Conservation (phyloP, 2,329 filamentous ascomycete genomes). For the Cytospora leucostoma region DNA sequence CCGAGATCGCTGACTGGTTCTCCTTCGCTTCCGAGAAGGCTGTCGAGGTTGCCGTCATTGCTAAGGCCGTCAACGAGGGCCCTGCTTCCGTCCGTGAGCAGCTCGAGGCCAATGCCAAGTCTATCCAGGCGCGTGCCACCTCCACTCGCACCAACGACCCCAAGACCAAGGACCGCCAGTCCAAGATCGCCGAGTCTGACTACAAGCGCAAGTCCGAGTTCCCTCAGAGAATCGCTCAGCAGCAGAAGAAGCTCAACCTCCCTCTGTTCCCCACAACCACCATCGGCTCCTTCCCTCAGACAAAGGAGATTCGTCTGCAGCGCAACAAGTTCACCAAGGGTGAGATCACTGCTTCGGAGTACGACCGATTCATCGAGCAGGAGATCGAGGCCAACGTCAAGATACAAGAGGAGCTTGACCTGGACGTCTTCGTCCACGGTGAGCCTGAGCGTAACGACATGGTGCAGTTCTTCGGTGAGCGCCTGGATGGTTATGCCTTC, state of each 20-base stretch:
- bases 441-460: constrained; percentile 99
- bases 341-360: constrained; percentile 88
- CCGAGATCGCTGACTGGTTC: constrained; percentile 97
- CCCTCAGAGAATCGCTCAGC: constrained; percentile 78
- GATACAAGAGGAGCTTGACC: constrained; percentile 96
- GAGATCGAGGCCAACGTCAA: constrained; percentile 94
- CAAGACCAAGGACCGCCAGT: constrained; percentile 94
- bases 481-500: constrained; percentile 94
- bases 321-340: constrained; percentile 99
- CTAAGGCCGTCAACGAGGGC: constrained; percentile 95
- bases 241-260: constrained; percentile 90
- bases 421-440: constrained; percentile 97
- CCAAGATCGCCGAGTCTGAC: constrained; percentile 77
- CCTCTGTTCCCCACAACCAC: constrained; percentile 98
- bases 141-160: constrained; percentile 97
- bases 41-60: constrained; percentile 84
- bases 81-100: constrained; percentile 81
- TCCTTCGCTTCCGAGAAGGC: constrained; percentile 97
- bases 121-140: constrained; percentile 83
- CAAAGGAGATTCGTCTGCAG: constrained; percentile 94
- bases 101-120: constrained; percentile 96
- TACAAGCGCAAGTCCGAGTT: constrained; percentile 95
- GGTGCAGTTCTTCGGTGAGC: constrained; percentile 99
- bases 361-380: constrained; percentile 99
- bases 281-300: constrained; percentile 99